A percentile compares a stretch with the other conserved stretches of the same genome.
Conservation (phyloP, 75 land plant species). For the Adiantum capillusveneris region DNA sequence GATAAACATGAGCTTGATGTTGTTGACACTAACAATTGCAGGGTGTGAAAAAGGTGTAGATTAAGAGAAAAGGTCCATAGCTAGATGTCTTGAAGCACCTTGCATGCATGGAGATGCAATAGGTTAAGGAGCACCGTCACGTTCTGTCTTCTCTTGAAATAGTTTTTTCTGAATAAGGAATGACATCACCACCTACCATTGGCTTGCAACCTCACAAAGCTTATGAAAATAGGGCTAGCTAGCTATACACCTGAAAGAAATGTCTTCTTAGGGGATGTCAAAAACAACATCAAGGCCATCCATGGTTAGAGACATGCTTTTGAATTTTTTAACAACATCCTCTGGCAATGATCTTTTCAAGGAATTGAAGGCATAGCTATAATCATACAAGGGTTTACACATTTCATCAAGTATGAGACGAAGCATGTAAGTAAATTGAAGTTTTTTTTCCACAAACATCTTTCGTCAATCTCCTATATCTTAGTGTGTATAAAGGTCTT, state of each 20-base stretch:
- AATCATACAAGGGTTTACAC: background rate
- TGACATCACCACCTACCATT: background rate
- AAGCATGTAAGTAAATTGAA: too few relatives aligned
- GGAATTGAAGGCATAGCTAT: slow-evolving; percentile 58
- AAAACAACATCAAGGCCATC: slow-evolving; percentile 88
- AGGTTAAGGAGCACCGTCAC: too few relatives aligned
- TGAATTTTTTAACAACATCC: slow-evolving; percentile 49
- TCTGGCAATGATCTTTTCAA: slow-evolving; percentile 68
- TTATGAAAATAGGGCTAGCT: background rate
- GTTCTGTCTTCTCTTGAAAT: too few relatives aligned
- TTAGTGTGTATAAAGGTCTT: slow-evolving; percentile 49
- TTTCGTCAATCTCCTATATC: slow-evolving; percentile 34
- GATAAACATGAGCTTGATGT: too few relatives aligned
- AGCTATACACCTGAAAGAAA: slow-evolving; percentile 52
- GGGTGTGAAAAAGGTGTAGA: too few relatives aligned
- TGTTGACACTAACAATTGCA: too few relatives aligned
- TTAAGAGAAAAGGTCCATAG: too few relatives aligned
- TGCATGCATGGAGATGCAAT: too few relatives aligned
- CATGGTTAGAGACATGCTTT: slow-evolving; percentile 63
- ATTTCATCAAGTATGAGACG: background rate
- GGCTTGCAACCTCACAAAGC: background rate
- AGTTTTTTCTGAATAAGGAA: background rate
- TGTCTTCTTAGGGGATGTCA: slow-evolving; percentile 63
- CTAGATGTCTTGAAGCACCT: too few relatives aligned
- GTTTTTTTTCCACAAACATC: too few relatives aligned